Conservation (phyloP, 306 rosid species). For the Medicago truncatula region DNA sequence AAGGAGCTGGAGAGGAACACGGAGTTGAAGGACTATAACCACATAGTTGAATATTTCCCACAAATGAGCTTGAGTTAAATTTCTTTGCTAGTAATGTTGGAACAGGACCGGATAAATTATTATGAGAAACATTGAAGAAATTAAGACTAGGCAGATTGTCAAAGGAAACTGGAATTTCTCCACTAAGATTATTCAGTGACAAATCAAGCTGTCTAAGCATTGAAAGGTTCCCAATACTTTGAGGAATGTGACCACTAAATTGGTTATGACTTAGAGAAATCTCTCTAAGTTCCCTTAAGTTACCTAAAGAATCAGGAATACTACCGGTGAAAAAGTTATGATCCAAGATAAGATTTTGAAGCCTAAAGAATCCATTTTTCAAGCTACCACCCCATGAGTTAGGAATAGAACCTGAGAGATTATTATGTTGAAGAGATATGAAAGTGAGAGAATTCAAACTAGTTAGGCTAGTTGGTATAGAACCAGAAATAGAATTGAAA, state of each 20-base stretch:
- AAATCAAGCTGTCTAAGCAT: slow-evolving; percentile 72
- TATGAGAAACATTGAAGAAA: slow-evolving; percentile 76
- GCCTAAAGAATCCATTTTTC: slow-evolving; percentile 43
- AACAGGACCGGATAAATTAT: slow-evolving; percentile 80
- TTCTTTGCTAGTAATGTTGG: slow-evolving; percentile 61
- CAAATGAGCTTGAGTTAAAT: slow-evolving; percentile 76
- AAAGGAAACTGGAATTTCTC: slow-evolving; percentile 71
- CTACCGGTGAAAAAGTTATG: slow-evolving; percentile 64
- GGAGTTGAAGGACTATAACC: slow-evolving; percentile 65
- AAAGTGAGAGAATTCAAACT: slow-evolving; percentile 58
- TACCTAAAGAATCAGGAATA: slow-evolving; percentile 66
- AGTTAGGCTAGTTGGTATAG: slow-evolving; percentile 58
- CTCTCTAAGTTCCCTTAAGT: slow-evolving; percentile 52
- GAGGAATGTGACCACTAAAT: slow-evolving; percentile 69
- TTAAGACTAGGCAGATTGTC: slow-evolving; percentile 51
- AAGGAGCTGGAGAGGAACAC: slow-evolving; percentile 71
- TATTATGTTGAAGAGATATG: slow-evolving; percentile 68
- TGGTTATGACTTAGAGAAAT: slow-evolving; percentile 62
- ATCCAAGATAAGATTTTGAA: slow-evolving; percentile 60
- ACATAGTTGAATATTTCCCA: slow-evolving; percentile 75
- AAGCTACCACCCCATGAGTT: slow-evolving; percentile 57
- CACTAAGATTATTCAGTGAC: slow-evolving; percentile 71
- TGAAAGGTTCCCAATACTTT: slow-evolving; percentile 62
- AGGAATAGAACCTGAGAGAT: slow-evolving; percentile 72
- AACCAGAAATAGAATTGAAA: slow-evolving; percentile 70